A percentile compares a stretch with the other conserved stretches of the same genome.
Conservation (phyloP, 192 early-diverging fungal species). For the Podila clonocystis region DNA sequence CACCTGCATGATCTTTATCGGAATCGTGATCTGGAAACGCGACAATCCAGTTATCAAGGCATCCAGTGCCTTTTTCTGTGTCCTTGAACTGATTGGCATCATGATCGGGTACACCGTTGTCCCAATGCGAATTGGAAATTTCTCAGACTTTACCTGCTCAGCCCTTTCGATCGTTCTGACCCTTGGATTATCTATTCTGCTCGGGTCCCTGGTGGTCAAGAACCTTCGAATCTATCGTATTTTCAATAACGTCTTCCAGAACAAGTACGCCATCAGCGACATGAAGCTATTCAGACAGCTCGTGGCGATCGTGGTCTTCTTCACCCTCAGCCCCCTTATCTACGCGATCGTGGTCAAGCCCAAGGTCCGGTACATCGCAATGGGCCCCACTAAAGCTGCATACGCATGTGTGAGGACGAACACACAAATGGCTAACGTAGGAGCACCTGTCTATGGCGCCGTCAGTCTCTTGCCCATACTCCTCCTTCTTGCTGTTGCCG, state of each 20-base stretch:
- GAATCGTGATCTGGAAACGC: slow-evolving; percentile 5
- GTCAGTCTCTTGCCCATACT: neutral
- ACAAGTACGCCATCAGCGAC: slow-evolving; percentile 13
- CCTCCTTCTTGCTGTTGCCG: neutral
- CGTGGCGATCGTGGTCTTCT: neutral
- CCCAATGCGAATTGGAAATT: slow-evolving; percentile 1
- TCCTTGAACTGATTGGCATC: slow-evolving; percentile 9
- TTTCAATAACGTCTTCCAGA: slow-evolving; percentile 15
- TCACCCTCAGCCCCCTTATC: neutral
- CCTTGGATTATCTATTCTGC: neutral
- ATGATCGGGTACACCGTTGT: neutral
- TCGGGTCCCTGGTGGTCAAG: slow-evolving; percentile 13
- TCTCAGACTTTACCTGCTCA: neutral
- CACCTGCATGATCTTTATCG: neutral
- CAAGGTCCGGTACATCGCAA: neutral
- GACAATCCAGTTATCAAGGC: slow-evolving; percentile 14
- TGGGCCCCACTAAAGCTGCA: neutral
- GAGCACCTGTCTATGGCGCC: neutral
- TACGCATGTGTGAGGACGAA: neutral
- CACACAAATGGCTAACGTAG: neutral
- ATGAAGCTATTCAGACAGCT: slow-evolving; percentile 3
- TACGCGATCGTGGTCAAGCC: slow-evolving; percentile 1
- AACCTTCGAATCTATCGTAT: slow-evolving; percentile 14
- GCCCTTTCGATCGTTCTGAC: neutral
- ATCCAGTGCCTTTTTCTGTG: slow-evolving; percentile 14